A percentile compares a stretch with the other conserved stretches of the same genome.
These are phyloP conservation scores for Brettanomyces nanus DNA, from an alignment of 805 yeast genomes.

Conservation along the genomic window DNA sequence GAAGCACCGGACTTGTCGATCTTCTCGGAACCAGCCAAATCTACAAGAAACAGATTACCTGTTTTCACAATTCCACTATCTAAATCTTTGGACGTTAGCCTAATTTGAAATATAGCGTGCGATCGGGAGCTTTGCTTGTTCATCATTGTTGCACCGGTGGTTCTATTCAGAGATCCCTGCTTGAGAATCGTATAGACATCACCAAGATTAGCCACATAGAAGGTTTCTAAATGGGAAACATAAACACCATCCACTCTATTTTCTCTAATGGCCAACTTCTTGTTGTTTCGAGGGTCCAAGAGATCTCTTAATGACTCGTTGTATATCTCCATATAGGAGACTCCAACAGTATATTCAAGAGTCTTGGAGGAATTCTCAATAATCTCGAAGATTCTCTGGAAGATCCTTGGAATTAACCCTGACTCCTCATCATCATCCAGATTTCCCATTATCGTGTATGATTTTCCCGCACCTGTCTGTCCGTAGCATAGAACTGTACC, in stretches of 20 bases:
- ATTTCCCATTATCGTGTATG: slow-evolving; percentile 72
- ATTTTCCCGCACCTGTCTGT: slow-evolving; percentile 81
- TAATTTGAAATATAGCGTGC: slow-evolving; percentile 70
- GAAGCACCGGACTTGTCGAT: slow-evolving; percentile 69
- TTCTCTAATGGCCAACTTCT: slow-evolving; percentile 49
- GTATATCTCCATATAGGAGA: slow-evolving; percentile 74
- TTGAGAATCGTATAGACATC: slow-evolving; percentile 53
- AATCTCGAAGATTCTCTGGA: slow-evolving; percentile 53
- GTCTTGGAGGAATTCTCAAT: slow-evolving; percentile 41
- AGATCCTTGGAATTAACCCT: slow-evolving; percentile 70
- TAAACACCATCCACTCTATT: slow-evolving; percentile 57
- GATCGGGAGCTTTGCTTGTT: slow-evolving; percentile 70
- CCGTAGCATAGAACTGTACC: slow-evolving; percentile 49
- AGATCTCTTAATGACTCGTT: slow-evolving; percentile 72
- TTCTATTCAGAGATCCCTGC: slow-evolving; percentile 50
- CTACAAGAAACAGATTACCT: slow-evolving; percentile 67
- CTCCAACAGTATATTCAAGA: slow-evolving; percentile 57
- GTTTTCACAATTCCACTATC: slow-evolving; percentile 49
- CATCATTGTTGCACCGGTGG: slow-evolving; percentile 58
- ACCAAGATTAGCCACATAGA: slow-evolving; percentile 46
- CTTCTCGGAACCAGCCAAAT: slow-evolving; percentile 83
- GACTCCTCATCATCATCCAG: slow-evolving; percentile 27
- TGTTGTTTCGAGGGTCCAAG: slow-evolving; percentile 33
- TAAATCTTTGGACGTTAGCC: slow-evolving; percentile 51
- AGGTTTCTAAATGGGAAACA: slow-evolving; percentile 61